Conservation (phyloP, 768 basidiomycete genomes). For the Mycena alexandri region DNA sequence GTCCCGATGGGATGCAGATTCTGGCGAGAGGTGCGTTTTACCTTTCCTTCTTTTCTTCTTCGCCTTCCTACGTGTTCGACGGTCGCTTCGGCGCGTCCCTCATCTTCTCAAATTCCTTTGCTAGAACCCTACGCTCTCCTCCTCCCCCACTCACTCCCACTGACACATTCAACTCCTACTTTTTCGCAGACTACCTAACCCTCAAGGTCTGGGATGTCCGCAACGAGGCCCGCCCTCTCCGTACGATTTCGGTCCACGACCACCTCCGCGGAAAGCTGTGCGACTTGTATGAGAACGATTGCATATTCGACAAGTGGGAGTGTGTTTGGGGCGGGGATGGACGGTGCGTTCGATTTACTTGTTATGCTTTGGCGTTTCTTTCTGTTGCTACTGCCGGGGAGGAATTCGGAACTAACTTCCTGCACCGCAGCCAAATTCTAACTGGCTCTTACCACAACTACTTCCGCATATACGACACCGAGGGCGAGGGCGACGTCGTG, state of each 20-base stretch:
- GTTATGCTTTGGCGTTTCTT: not conserved
- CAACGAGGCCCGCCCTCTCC: conserved; percentile 95
- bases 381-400: not conserved
- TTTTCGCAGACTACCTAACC: conserved; percentile 83
- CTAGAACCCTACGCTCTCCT: too few species aligned
- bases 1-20: conserved; percentile 95
- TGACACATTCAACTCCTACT: not conserved
- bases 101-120: too few species aligned
- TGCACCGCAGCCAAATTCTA: conserved; percentile 79
- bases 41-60: not conserved
- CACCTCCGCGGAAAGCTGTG: conserved; percentile 98
- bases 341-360: conserved; percentile 67
- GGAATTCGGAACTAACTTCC: not conserved
- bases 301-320: conserved; percentile 99
- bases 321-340: conserved; percentile 99
- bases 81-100: too few species aligned
- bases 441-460: conserved; percentile 99
- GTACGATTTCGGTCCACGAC: conserved; percentile 98
- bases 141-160: too few species aligned
- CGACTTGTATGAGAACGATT: conserved; percentile 99
- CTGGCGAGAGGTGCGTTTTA: conserved; percentile 70
- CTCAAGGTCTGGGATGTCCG: conserved; percentile 99
- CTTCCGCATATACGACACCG: conserved; percentile 98
- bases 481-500: conserved; percentile 87
- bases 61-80: not conserved